Evolutionary conservation across 1,139 yeast genomes (phyloP), one percentile per base, ranked within the genome.

Genomic region (Waltiozyma sp.): DNA sequence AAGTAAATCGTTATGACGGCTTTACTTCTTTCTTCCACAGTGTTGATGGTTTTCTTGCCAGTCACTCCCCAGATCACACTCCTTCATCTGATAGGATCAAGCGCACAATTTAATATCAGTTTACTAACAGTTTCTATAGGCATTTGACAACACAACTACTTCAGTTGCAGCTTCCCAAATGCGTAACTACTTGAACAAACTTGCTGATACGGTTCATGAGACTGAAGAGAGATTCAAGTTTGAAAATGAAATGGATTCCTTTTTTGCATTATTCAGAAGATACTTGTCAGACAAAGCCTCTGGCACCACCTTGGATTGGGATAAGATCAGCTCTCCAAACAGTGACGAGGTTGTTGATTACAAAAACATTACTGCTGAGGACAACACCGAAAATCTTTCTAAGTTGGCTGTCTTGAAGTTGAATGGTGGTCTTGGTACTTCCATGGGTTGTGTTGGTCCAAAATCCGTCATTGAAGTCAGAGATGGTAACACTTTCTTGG

Each of bases 401-500:
- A 89, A 89, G 65, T 75, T 91, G 62, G 97, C 97, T 4, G 98
- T 91, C 40, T 74, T 91, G 65, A 91, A 91, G 69, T 77, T 91
- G 62, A 91, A 91, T 63, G 98, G 98, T 72, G 98, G 98, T 42
- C 74, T 91, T 55, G 98, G 98, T 62, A 91, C 98, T 35, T 89
- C 98, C 15, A 91, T 91, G 98, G 98, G 98, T 45, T 93, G 98
- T 70, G 97, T 91, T 50, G 98, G 98, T 46, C 98, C 98, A 49
- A 91, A 91, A 66, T 85, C 96, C 19, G 95, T 91, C 52, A 93
- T 91, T 63, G 98, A 91, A 69, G 98, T 91, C 42, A 82, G 98
- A 64, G 98, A 91, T 56, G 98, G 98, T 49, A 93, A 91, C 74
- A 84, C 96, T 37, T 91, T 91, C 65, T 75, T 91, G 64, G 98